These are phyloP conservation scores for Verticillium nubilum DNA, from an alignment of 2,329 filamentous ascomycete genomes.

Conservation along the genomic window DNA sequence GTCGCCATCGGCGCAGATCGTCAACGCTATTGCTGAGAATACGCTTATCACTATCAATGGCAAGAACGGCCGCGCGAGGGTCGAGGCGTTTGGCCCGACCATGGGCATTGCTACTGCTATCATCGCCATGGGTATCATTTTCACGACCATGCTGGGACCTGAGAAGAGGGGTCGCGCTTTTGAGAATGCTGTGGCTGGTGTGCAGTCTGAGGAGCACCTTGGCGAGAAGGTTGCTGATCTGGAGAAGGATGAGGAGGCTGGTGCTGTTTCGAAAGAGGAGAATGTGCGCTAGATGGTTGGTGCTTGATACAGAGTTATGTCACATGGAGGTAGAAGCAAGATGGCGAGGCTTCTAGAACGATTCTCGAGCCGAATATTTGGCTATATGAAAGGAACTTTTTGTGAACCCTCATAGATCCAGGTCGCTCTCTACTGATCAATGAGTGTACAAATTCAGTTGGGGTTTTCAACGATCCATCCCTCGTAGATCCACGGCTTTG, in stretches of 20 bases:
- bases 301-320: no score
- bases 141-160: conserved; percentile 65
- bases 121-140: conserved; percentile 62
- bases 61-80: conserved; percentile 19
- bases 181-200: conserved; percentile 46
- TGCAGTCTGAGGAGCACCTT: conserved; percentile 16
- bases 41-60: conserved; percentile 45
- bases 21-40: conserved; percentile 67
- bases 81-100: conserved; percentile 66
- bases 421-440: no score
- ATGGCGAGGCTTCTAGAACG: no score
- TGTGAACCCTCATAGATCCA: not conserved
- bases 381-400: no score
- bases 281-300: not conserved
- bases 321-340: no score
- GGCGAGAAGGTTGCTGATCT: conserved; percentile 18
- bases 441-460: no score
- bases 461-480: not conserved
- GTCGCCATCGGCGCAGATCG: conserved; percentile 68
- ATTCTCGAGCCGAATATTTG: no score
- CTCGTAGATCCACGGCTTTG: not conserved
- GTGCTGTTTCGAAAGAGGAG: not conserved
- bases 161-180: conserved; percentile 70
- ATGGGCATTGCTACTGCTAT: conserved; percentile 77
- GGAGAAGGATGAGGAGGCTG: conserved; percentile 17